These are phyloP conservation scores for Paramecium tetraurelia DNA, from an alignment of 73 alveolate genomes.

Conservation along the genomic window DNA sequence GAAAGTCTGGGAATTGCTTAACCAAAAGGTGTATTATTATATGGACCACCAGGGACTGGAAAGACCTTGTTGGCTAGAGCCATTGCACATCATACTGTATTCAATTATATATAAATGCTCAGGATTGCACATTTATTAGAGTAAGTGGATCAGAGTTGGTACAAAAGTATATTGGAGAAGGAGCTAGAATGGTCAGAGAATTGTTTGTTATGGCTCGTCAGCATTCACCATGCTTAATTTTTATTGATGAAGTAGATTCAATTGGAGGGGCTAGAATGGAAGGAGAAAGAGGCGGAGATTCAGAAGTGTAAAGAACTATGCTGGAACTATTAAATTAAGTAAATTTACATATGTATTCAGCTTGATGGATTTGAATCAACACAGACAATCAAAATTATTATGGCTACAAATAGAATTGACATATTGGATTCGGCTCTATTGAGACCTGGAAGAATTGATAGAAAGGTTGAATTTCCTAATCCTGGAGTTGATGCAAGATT, in stretches of 20 bases:
- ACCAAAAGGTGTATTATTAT: slow-evolving; percentile 97
- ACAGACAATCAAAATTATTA: slow-evolving; percentile 85
- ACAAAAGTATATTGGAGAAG: slow-evolving; percentile 99
- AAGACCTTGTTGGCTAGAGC: slow-evolving; percentile 99
- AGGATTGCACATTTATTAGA: slow-evolving; percentile 86
- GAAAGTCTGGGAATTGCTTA: slow-evolving; percentile 98
- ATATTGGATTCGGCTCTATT: slow-evolving; percentile 98
- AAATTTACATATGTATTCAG: not conserved
- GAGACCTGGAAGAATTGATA: slow-evolving; percentile 99
- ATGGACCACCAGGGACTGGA: slow-evolving; percentile 99
- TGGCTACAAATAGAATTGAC: slow-evolving; percentile 99
- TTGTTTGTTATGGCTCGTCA: slow-evolving; percentile 79
- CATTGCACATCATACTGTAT: slow-evolving; percentile 99
- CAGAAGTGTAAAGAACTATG: slow-evolving; percentile 99
- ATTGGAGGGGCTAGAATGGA: slow-evolving; percentile 97
- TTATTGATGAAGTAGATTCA: slow-evolving; percentile 99
- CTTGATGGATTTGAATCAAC: slow-evolving; percentile 99
- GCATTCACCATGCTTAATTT: slow-evolving; percentile 99
- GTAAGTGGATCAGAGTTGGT: slow-evolving; percentile 99
- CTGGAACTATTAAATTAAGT: slow-evolving; percentile 96
- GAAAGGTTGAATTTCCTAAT: slow-evolving; percentile 99
- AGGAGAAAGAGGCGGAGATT: slow-evolving; percentile 97
- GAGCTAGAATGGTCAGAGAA: slow-evolving; percentile 98
- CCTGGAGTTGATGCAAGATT: slow-evolving; percentile 97
- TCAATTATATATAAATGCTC: not conserved